phyloP scores from a whole-genome alignment of 2,329 filamentous ascomycete species.

The Stachybotrys elegans region DNA sequence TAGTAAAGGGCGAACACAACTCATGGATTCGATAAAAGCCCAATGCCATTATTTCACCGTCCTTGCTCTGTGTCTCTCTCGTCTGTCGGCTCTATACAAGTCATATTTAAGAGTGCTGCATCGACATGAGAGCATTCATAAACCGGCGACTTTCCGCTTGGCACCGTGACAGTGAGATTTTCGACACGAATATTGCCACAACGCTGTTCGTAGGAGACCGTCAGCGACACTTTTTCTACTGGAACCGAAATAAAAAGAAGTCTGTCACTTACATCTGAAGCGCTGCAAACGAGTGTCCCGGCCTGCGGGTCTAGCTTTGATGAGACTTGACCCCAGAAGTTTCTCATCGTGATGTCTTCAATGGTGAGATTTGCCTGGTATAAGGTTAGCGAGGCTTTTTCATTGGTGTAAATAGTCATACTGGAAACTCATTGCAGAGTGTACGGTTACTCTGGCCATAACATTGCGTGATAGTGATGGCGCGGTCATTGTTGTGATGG shows the following conservation, averaged over 20 bases:
- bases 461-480: slow-evolving; percentile 22
- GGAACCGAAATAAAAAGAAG: rapidly evolving
- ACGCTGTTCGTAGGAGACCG: slow-evolving; percentile 9
- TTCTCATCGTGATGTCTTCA: slow-evolving; percentile 20
- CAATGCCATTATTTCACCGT: no score
- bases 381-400: rapidly evolving
- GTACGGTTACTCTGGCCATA: slow-evolving; percentile 21
- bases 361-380: slow-evolving; percentile 18
- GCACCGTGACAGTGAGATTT: slow-evolving; percentile 16
- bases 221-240: no score
- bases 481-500: slow-evolving; percentile 53
- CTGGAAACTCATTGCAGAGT: slow-evolving; percentile 17
- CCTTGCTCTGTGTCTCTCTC: neutral
- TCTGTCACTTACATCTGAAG: slow-evolving; percentile 16
- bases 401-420: neutral
- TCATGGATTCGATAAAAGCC: no score
- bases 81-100: slow-evolving; percentile 7
- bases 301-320: slow-evolving; percentile 22
- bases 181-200: slow-evolving; percentile 17
- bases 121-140: slow-evolving; percentile 19
- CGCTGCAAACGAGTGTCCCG: slow-evolving; percentile 22
- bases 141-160: slow-evolving; percentile 14
- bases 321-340: slow-evolving; percentile 23
- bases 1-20: no score
- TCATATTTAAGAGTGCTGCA: slow-evolving; percentile 10